Conservation (phyloP, 2,329 filamentous ascomycete species). For the Epichloe sylvatica region DNA sequence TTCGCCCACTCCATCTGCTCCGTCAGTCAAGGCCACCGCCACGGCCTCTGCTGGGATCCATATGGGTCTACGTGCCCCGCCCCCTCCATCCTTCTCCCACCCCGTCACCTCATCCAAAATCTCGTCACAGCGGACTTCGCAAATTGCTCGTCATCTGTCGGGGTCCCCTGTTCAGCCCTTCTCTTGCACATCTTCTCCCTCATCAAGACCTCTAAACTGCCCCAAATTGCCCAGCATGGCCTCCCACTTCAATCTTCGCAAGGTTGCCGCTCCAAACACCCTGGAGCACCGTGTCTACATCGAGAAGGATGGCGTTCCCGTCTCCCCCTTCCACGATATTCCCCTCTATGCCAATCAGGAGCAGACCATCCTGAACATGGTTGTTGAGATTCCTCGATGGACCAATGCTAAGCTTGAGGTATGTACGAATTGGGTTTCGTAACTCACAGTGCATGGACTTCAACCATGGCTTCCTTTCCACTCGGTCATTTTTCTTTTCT, state of each 20-base stretch:
- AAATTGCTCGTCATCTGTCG: conserved; percentile 42
- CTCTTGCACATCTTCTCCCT: conserved; percentile 2
- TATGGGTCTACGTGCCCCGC: conserved; percentile 22
- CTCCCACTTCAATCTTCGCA: conserved; percentile 62
- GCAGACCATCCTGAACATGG: conserved; percentile 95
- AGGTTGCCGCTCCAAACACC: conserved; percentile 80
- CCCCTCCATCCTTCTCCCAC: conserved; percentile 22
- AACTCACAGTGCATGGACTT: background rate
- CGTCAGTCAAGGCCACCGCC: background rate
- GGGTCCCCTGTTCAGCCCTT: conserved; percentile 6
- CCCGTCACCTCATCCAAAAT: conserved; percentile 24
- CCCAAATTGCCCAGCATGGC: conserved; percentile 31
- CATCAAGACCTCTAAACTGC: conserved; percentile 12
- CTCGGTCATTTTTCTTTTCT: too few relatives aligned
- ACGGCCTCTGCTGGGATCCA: conserved; percentile 1
- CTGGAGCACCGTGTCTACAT: conserved; percentile 95
- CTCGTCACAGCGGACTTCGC: conserved; percentile 36
- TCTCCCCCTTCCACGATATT: conserved; percentile 98
- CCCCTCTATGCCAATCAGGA: conserved; percentile 94
- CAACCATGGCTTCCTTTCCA: background rate
- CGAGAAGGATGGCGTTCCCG: conserved; percentile 87
- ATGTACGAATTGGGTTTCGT: conserved; percentile 19
- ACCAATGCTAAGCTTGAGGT: conserved; percentile 99
- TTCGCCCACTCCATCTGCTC: background rate
- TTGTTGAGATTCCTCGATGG: conserved; percentile 99